Conservation (phyloP, 2,329 filamentous ascomycete species). For the Diplocarpon mali region DNA sequence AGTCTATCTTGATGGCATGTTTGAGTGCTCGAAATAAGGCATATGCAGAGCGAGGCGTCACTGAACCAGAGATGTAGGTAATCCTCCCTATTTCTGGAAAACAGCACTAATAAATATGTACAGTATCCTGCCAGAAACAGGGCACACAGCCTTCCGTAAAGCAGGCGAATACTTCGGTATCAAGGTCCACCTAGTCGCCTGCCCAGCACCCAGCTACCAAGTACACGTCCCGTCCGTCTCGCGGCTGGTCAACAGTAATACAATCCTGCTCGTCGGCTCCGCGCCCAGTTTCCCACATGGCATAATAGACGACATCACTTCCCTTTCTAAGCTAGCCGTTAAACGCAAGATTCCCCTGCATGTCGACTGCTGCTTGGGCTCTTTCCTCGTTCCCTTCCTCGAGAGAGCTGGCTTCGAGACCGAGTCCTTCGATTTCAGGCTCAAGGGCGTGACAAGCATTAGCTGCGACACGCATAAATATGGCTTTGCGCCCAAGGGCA, state of each 20-base stretch:
- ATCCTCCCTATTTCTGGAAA: neutral
- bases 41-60: slow-evolving; percentile 73
- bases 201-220: slow-evolving; percentile 76
- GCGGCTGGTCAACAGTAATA: slow-evolving; percentile 88
- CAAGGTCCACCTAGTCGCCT: slow-evolving; percentile 79
- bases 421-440: slow-evolving; percentile 82
- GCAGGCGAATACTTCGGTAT: slow-evolving; percentile 94
- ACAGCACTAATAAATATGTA: slow-evolving; percentile 10
- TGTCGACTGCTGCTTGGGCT: slow-evolving; percentile 95
- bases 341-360: slow-evolving; percentile 78
- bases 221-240: slow-evolving; percentile 69
- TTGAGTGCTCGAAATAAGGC: slow-evolving; percentile 84
- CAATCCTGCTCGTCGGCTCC: slow-evolving; percentile 82
- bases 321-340: slow-evolving; percentile 71
- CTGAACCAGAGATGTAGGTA: slow-evolving; percentile 82
- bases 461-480: slow-evolving; percentile 98
- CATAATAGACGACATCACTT: slow-evolving; percentile 89
- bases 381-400: slow-evolving; percentile 87
- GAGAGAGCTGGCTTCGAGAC: slow-evolving; percentile 88
- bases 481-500: slow-evolving; percentile 95
- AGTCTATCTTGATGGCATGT: slow-evolving; percentile 94
- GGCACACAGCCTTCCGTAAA: slow-evolving; percentile 93
- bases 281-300: slow-evolving; percentile 97
- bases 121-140: slow-evolving; percentile 88
- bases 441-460: slow-evolving; percentile 90